A percentile compares a stretch with the other conserved stretches of the same genome.
Conservation (phyloP, 2,329 filamentous ascomycete genomes). For the Penicillium sp. region DNA sequence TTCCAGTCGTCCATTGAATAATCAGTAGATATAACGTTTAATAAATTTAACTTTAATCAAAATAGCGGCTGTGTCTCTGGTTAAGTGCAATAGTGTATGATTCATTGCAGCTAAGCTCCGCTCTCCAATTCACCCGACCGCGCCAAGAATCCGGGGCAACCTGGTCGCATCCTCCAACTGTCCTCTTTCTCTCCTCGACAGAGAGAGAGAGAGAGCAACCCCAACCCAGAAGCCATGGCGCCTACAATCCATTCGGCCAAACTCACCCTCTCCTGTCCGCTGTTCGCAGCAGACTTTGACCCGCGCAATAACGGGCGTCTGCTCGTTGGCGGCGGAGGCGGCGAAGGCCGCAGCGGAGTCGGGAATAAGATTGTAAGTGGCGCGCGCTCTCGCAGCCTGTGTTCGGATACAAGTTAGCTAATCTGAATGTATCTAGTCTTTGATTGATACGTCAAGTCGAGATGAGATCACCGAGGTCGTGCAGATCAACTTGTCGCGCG, state of each 20-base stretch:
- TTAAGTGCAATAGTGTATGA: background rate
- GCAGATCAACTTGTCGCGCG: slow-evolving; percentile 75
- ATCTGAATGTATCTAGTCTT: slow-evolving; percentile 51
- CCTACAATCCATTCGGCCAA: slow-evolving; percentile 54
- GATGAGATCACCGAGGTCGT: slow-evolving; percentile 65
- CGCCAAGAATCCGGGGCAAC: slow-evolving; percentile 36
- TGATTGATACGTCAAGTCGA: slow-evolving; percentile 70
- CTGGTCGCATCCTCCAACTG: slow-evolving; percentile 25
- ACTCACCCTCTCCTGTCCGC: slow-evolving; percentile 74
- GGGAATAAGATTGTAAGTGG: slow-evolving; percentile 78
- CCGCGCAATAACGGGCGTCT: slow-evolving; percentile 74
- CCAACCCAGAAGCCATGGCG: slow-evolving; percentile 34
- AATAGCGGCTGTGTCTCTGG: background rate
- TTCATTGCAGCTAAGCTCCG: slow-evolving; percentile 8
- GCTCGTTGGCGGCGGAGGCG: slow-evolving; percentile 84
- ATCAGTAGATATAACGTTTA: background rate
- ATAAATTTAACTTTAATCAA: background rate
- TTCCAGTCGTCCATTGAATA: background rate
- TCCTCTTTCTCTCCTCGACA: slow-evolving; percentile 20
- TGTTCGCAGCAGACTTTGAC: slow-evolving; percentile 88
- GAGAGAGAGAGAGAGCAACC: slow-evolving; percentile 4
- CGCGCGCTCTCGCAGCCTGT: background rate
- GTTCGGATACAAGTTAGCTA: background rate
- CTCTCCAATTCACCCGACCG: slow-evolving; percentile 18
- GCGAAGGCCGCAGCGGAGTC: slow-evolving; percentile 76